Evolutionary conservation across 2,329 filamentous ascomycete species (phyloP), one percentile per base, ranked within the genome.

Genomic region (Ophiostoma angusticollis): DNA sequence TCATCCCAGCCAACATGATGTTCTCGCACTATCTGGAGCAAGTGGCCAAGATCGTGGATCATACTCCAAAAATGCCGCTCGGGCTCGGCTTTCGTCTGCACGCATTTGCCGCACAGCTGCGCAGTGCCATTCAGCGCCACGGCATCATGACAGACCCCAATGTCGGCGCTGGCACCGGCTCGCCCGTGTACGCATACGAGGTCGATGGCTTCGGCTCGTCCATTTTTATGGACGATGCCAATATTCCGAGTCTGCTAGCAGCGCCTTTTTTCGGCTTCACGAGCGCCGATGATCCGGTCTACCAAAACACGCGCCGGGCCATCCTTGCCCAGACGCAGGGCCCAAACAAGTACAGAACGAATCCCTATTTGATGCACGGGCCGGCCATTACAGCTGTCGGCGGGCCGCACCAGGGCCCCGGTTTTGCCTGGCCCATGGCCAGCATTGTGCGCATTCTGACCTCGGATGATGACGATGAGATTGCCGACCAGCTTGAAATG

Each of bases 1-100:
- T 93, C 50, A 83, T 95, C 50, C 89, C 89, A 0, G 78, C 82
- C 23, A 96, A 95, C 56, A 85, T 85, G 79, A 83, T 84, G 79
- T 78, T 85, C 47, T 67, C 77, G 23, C 61, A 69, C 17, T 81
- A 76, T 49, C 66, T 86, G 3, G 59, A 61, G 9, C 61, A 65
- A 0, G 56, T 67, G 50, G 51, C 65, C 52, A 42, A 57, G 46
- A 62, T 72, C 43, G 67, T 68, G 57, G 54, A 58, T n/a, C 18
- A 47, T 49, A 6, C 53, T 70, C 5, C 29, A 14, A 50, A 56
- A 11, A 45, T 42, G 2, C 46, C 44, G 0, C 0, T 63, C 73
- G 39, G 69, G 54, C 61, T 81, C 1, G 39, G 29, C 3, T 14
- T 57, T 3, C 56, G 66, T 42, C 84, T 84, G 79, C 58, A 57